Evolutionary conservation across 2,329 filamentous ascomycete species (phyloP), one percentile per base, ranked within the genome.

Genomic region (Colletotrichum gigasporum): DNA sequence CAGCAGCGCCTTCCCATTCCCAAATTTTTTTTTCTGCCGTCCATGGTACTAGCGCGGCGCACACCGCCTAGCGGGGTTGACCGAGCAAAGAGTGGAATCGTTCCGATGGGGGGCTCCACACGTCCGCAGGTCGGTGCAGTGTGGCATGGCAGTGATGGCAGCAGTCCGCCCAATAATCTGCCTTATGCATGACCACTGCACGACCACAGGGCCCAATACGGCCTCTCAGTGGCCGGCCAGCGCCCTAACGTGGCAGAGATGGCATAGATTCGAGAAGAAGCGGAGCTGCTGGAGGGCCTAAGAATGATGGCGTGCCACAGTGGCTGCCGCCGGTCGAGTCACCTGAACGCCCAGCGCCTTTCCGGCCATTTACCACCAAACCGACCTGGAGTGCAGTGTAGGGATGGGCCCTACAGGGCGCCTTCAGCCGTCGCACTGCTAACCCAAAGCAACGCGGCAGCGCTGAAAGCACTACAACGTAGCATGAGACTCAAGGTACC

Each of bases 21-120:
- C 37, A 47, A 66, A 58, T 67, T 66, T 66, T 66, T 65, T 65
- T 67, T 66, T 67, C 63, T 67, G 66, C 66, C 66, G 63, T 32
- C 16, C 14, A 16, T 24, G 39, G n/a, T 58, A 41, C 34, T 58
- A 53, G 63, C 59, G 62, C 30, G 18, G 20, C 16, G 56, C 57
- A 55, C 56, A 65, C 62, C 62, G 62, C 62, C 62, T 54, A 44
- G 62, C 62, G 62, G 62, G 62, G 62, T 65, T 50, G 56, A 24
- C 41, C 44, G 28, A 50, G 58, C 41, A 26, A 53, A 22, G 37
- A 62, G 61, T 64, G 61, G 57, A 22, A 18, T 44, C 14, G 52
- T 28, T 28, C 28, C 39, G 28, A 18, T 26, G 11, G 16, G n/a
- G 20, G 12, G n/a, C 26, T 26, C 44, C 26, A 20, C 16, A 20